These are phyloP conservation scores for Geotrichum aggregatum DNA, from an alignment of 1,139 yeast genomes.

Conservation along the genomic window DNA sequence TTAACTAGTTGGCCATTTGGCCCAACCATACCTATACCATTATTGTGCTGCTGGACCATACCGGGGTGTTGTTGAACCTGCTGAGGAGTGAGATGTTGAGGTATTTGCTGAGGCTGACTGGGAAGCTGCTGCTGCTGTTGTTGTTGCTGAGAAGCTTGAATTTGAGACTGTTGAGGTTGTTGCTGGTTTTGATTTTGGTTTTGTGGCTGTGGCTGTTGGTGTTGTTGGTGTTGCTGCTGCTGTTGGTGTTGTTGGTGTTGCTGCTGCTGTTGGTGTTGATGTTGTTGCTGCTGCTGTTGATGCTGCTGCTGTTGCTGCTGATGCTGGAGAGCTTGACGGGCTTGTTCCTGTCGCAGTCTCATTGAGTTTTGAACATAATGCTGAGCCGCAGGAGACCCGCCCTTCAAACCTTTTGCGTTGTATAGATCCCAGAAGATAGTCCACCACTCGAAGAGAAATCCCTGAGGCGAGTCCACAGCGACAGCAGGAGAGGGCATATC, in stretches of 20 bases:
- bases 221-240: constrained; percentile 24
- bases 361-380: constrained; percentile 60
- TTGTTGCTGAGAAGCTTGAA: constrained; percentile 20
- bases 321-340: constrained; percentile 33
- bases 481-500: constrained; percentile 25
- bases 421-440: constrained; percentile 92
- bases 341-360: constrained; percentile 55
- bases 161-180: constrained; percentile 8
- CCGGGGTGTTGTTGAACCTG: constrained; percentile 24
- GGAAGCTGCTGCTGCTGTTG: constrained; percentile 21
- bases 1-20: constrained; percentile 22
- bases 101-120: constrained; percentile 21
- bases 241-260: constrained; percentile 24
- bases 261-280: constrained; percentile 31
- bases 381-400: constrained; percentile 58
- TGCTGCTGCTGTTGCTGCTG: constrained; percentile 14
- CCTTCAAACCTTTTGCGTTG: constrained; percentile 68
- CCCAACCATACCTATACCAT: constrained; percentile 15
- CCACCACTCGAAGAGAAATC: constrained; percentile 94
- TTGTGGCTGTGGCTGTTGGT: too few species aligned
- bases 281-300: constrained; percentile 23
- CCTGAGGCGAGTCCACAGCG: constrained; percentile 66
- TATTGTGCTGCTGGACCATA: neutral
- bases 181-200: constrained; percentile 19
- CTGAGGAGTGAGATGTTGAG: constrained; percentile 27